Percentiles rank a stretch among this genome's conserved stretches.
These are phyloP conservation scores for Fusarium chaquense DNA, from an alignment of 2,329 filamentous ascomycete species.

Conservation along the genomic window DNA sequence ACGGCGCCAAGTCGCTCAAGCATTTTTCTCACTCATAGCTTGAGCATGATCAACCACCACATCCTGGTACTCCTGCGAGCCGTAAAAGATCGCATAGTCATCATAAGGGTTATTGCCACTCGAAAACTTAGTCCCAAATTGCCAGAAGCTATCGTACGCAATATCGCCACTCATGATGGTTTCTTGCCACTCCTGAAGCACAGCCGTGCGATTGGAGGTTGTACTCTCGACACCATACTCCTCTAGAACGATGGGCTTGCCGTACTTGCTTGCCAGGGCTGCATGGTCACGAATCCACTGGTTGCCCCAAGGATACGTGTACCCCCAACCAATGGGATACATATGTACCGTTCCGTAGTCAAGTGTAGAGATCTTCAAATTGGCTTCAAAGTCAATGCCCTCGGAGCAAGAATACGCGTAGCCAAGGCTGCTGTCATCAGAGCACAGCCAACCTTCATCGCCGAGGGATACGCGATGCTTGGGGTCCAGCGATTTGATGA, in stretches of 20 bases:
- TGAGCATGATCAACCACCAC: background rate
- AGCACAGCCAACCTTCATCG: constrained; percentile 9
- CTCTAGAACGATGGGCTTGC: background rate
- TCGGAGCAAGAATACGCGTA: constrained; percentile 5
- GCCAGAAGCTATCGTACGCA: constrained; percentile 7
- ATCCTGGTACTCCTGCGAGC: background rate
- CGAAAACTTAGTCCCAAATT: background rate
- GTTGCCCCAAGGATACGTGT: constrained; percentile 6
- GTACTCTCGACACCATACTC: constrained; percentile 11
- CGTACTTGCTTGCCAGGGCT: background rate
- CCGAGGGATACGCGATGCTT: constrained; percentile 4
- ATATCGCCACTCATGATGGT: background rate
- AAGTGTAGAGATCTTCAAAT: background rate
- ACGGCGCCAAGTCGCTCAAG: background rate
- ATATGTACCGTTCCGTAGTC: constrained; percentile 7
- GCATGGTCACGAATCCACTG: constrained; percentile 12
- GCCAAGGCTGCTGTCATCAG: background rate
- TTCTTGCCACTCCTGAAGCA: background rate
- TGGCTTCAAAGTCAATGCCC: constrained; percentile 1
- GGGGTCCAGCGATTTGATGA: background rate
- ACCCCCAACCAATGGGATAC: constrained; percentile 12
- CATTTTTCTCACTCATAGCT: background rate
- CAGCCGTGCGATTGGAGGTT: background rate
- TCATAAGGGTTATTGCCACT: background rate
- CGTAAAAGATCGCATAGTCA: background rate